Conservation (phyloP, 2,329 filamentous ascomycete species). For the Colletotrichum plurivorum region DNA sequence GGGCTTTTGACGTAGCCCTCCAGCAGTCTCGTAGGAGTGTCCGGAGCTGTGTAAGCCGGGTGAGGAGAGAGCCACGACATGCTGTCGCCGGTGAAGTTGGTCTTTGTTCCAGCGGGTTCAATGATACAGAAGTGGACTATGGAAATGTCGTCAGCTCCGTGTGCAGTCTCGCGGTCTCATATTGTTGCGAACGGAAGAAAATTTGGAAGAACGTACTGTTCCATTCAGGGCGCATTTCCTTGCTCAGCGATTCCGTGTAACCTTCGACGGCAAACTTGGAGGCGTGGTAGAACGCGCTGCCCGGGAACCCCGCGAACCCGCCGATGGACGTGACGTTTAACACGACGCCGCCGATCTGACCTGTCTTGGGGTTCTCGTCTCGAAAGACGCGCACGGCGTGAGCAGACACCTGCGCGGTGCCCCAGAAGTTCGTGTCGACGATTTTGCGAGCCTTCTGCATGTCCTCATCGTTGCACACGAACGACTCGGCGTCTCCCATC, state of each 20-base stretch:
- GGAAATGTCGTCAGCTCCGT: neutral
- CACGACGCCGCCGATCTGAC: conserved; percentile 62
- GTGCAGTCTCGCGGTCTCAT: neutral
- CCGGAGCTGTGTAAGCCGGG: conserved; percentile 52
- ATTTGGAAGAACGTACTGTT: conserved; percentile 49
- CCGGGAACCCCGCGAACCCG: conserved; percentile 53
- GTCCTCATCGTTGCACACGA: neutral
- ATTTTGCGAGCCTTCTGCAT: conserved; percentile 6
- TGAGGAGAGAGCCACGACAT: conserved; percentile 45
- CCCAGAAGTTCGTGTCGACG: conserved; percentile 60
- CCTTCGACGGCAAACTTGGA: conserved; percentile 63
- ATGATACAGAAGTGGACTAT: conserved; percentile 57
- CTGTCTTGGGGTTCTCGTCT: conserved; percentile 48
- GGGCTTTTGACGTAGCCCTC: conserved; percentile 22
- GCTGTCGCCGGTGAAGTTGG: conserved; percentile 50
- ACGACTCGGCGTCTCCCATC: conserved; percentile 16
- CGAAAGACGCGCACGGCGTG: conserved; percentile 55
- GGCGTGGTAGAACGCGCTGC: conserved; percentile 55
- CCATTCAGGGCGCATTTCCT: conserved; percentile 59
- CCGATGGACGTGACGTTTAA: conserved; percentile 70
- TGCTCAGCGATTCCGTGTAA: conserved; percentile 60
- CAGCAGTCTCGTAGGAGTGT: conserved; percentile 47
- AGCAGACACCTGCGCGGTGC: conserved; percentile 54
- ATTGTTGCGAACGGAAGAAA: neutral
- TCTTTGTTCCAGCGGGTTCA: conserved; percentile 57